A percentile compares a stretch with the other conserved stretches of the same genome.
These are phyloP conservation scores for Steccherinum ochraceum DNA, from an alignment of 768 basidiomycete species.

Conservation along the genomic window DNA sequence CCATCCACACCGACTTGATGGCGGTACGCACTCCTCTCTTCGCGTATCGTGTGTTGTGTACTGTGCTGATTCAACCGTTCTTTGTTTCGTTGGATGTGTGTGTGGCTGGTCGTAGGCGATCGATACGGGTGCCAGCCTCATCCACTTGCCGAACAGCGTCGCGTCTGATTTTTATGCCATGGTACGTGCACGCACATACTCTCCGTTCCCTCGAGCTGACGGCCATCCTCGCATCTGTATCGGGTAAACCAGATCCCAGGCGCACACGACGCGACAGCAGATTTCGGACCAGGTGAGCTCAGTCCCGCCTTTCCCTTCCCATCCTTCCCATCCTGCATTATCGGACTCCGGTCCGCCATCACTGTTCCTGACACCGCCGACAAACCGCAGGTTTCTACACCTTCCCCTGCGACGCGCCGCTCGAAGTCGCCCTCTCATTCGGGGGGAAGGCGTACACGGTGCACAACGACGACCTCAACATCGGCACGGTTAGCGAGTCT, in stretches of 20 bases:
- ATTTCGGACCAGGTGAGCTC: slow-evolving; percentile 37
- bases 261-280: slow-evolving; percentile 28
- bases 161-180: slow-evolving; percentile 40
- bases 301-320: background rate
- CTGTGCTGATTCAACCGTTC: background rate
- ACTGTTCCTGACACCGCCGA: too few relatives aligned
- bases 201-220: background rate
- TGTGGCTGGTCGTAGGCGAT: slow-evolving; percentile 58
- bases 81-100: too few relatives aligned
- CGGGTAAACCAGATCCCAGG: slow-evolving; percentile 40
- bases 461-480: slow-evolving; percentile 46
- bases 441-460: slow-evolving; percentile 35
- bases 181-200: slow-evolving; percentile 21
- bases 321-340: background rate
- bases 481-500: slow-evolving; percentile 33
- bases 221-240: background rate
- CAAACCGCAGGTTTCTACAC: slow-evolving; percentile 50
- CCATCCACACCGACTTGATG: slow-evolving; percentile 19
- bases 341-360: background rate
- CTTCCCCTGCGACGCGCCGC: slow-evolving; percentile 40
- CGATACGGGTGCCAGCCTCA: slow-evolving; percentile 63
- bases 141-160: slow-evolving; percentile 45
- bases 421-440: slow-evolving; percentile 39
- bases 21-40: slow-evolving; percentile 28
- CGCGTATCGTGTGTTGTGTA: slow-evolving; percentile 1